phyloP scores from a whole-genome alignment of 1,284 basidiomycete species.

The Marasmius tenuissimus region DNA sequence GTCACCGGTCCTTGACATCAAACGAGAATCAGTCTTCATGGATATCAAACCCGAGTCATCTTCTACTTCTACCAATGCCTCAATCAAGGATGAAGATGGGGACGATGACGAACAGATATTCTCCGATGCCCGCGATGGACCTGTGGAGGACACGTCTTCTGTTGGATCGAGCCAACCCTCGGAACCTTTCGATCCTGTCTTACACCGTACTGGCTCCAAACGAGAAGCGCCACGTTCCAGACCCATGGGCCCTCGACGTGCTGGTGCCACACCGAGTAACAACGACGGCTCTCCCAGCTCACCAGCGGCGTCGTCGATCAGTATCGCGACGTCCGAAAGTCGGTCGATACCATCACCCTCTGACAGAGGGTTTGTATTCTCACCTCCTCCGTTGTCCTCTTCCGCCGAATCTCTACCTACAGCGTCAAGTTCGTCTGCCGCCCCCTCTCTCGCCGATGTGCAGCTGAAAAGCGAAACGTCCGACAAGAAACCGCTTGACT shows the following conservation, averaged over 20 bases:
- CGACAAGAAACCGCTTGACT: conserved; percentile 12
- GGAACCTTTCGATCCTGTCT: background rate
- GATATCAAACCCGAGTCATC: conserved; percentile 17
- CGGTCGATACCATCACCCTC: conserved; percentile 21
- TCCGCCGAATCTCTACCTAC: conserved; percentile 47
- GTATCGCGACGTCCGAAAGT: conserved; percentile 36
- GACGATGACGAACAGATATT: conserved; percentile 1
- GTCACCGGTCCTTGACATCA: conserved; percentile 41
- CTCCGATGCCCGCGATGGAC: conserved; percentile 1
- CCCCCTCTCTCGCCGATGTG: conserved; percentile 38
- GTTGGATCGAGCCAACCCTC: background rate
- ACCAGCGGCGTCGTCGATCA: conserved; percentile 24
- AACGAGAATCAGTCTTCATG: conserved; percentile 36
- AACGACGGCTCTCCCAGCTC: conserved; percentile 5
- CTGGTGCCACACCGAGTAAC: conserved; percentile 4
- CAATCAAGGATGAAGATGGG: background rate
- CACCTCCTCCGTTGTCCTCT: conserved; percentile 39
- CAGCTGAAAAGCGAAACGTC: conserved; percentile 25
- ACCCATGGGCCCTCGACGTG: conserved; percentile 14
- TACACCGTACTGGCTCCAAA: background rate
- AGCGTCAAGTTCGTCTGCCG: conserved; percentile 37
- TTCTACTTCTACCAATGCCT: background rate
- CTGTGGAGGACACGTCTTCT: background rate
- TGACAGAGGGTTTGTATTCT: conserved; percentile 7
- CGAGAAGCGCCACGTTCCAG: conserved; percentile 2